These are phyloP conservation scores for Picochlorum costavermella DNA, from an alignment of 139 green algal genomes.

Conservation along the genomic window DNA sequence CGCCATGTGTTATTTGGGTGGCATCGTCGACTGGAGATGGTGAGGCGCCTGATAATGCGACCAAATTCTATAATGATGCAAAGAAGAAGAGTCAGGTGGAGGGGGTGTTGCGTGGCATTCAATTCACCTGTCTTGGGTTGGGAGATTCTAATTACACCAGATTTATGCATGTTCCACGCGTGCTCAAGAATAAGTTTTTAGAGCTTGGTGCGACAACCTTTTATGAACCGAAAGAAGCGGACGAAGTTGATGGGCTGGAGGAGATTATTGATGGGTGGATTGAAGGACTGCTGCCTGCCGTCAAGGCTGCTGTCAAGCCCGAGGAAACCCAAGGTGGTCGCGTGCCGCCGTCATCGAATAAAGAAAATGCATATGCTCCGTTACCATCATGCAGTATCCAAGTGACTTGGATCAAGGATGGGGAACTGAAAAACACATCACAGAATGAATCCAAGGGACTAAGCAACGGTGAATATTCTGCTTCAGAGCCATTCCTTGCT, in stretches of 20 bases:
- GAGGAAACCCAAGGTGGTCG: conserved; percentile 7
- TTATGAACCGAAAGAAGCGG: conserved; percentile 63
- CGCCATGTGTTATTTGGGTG: conserved; percentile 45
- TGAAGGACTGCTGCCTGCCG: conserved; percentile 38
- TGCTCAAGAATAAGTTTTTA: conserved; percentile 50
- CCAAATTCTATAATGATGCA: conserved; percentile 51
- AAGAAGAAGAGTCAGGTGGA: conserved; percentile 33
- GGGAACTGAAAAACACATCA: neutral
- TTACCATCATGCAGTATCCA: conserved; percentile 43
- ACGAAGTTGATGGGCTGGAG: conserved; percentile 91
- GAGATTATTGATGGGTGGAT: conserved; percentile 70
- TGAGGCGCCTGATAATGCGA: conserved; percentile 87
- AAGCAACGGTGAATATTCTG: neutral
- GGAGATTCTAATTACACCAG: conserved; percentile 97
- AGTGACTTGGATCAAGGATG: conserved; percentile 14
- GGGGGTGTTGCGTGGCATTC: conserved; percentile 38
- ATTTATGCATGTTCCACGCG: conserved; percentile 77
- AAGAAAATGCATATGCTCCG: conserved; percentile 38
- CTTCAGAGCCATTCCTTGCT: conserved; percentile 49
- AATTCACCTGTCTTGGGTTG: conserved; percentile 80
- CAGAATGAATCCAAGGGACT: neutral
- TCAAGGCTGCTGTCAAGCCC: conserved; percentile 28
- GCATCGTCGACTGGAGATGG: conserved; percentile 77
- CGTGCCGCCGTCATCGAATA: neutral
- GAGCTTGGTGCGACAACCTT: conserved; percentile 75